phyloP scores from a whole-genome alignment of 208 protist genomes.

The Trypanosomatidae sp. region DNA sequence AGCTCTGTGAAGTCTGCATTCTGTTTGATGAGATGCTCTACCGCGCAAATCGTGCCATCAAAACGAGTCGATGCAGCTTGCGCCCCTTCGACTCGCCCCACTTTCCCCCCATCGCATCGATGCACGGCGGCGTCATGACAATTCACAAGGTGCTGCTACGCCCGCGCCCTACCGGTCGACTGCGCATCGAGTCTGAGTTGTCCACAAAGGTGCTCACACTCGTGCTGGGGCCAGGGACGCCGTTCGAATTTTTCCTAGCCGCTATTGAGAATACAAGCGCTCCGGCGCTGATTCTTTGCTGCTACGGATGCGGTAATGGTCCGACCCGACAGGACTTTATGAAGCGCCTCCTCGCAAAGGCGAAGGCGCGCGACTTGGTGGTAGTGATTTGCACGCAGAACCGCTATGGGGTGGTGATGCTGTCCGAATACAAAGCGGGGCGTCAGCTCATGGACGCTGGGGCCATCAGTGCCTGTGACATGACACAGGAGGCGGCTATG shows the following conservation, averaged over 20 bases:
- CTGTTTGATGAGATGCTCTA: conserved; percentile 96
- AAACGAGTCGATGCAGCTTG: conserved; percentile 73
- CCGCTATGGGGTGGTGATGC: conserved; percentile 59
- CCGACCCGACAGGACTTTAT: conserved; percentile 74
- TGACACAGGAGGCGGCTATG: conserved; percentile 92
- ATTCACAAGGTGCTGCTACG: conserved; percentile 48
- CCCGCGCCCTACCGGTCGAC: conserved; percentile 40
- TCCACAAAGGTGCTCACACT: conserved; percentile 46
- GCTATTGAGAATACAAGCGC: conserved; percentile 39
- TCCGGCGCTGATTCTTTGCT: conserved; percentile 86
- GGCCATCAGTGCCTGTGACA: conserved; percentile 79
- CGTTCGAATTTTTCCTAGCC: conserved; percentile 23
- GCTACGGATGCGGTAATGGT: conserved; percentile 94
- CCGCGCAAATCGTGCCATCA: conserved; percentile 91
- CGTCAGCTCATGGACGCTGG: conserved; percentile 61
- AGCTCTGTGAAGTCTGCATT: conserved; percentile 94
- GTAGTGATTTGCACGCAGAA: conserved; percentile 93
- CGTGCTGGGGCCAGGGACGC: conserved; percentile 80
- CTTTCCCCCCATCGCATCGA: conserved; percentile 86
- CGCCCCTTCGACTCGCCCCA: conserved; percentile 93
- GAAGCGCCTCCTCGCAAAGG: conserved; percentile 53
- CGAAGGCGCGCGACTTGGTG: conserved; percentile 76
- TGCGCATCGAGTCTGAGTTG: conserved; percentile 63
- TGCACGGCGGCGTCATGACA: conserved; percentile 48
- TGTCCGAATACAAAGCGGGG: conserved; percentile 80